Conservation (phyloP, 1,284 basidiomycete species). For the Sanghuangporus weigelae region DNA sequence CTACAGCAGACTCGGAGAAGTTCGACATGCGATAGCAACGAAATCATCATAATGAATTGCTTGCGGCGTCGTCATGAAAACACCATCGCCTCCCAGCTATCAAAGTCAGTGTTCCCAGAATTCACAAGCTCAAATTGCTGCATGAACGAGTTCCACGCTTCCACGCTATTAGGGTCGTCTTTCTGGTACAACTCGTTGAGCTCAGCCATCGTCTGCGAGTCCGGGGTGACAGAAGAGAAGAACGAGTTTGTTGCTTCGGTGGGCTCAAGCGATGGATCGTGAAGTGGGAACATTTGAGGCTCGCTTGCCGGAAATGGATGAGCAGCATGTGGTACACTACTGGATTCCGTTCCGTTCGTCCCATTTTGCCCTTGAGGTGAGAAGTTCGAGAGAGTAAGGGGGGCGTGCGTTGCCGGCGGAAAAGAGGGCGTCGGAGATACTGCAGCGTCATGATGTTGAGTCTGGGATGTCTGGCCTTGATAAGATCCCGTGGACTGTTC, state of each 20-base stretch:
- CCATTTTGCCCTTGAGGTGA: not conserved
- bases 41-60: not conserved
- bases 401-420: not conserved
- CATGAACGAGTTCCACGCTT: not conserved
- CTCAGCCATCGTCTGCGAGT: not conserved
- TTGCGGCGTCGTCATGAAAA: not conserved
- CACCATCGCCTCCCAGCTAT: not conserved
- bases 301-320: not conserved
- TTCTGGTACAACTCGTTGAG: not conserved
- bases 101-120: not conserved
- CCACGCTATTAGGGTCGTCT: not conserved
- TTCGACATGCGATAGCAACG: not conserved
- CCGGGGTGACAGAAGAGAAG: not conserved
- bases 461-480: not conserved
- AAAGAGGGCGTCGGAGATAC: not conserved
- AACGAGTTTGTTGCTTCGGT: not conserved
- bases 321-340: not conserved
- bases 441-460: not conserved
- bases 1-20: not conserved
- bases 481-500: not conserved
- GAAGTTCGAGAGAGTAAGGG: not conserved
- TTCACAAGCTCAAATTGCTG: not conserved
- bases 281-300: not conserved
- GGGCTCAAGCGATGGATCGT: not conserved
- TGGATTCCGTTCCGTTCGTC: not conserved